A percentile compares a stretch with the other conserved stretches of the same genome.
phyloP scores from a whole-genome alignment of 345 rosid genomes.

The Crucihimalaya himalaica region DNA sequence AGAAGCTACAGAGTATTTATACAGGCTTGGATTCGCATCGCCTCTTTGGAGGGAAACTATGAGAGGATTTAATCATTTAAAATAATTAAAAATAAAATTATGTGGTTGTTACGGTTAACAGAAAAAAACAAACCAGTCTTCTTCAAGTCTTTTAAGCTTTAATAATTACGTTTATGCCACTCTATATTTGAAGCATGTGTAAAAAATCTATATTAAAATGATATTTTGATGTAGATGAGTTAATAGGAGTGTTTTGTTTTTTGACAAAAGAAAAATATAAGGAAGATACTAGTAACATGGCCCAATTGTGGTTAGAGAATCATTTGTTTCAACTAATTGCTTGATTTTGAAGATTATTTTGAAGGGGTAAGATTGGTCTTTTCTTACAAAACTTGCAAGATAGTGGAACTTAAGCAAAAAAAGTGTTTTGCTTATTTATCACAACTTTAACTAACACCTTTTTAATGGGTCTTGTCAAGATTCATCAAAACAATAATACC shows the following conservation, averaged over 20 bases:
- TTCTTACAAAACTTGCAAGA: conserved; percentile 27
- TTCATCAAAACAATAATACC: conserved; percentile 19
- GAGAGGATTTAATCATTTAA: background rate
- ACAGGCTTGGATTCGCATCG: conserved; percentile 1
- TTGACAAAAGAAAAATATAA: too few species aligned
- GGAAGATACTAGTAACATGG: conserved; percentile 32
- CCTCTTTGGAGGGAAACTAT: conserved; percentile 38
- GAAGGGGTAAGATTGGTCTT: conserved; percentile 31
- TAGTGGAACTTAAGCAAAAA: conserved; percentile 2
- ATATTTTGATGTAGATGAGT: conserved; percentile 1
- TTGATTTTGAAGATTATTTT: conserved; percentile 39
- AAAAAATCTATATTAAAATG: background rate
- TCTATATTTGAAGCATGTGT: background rate
- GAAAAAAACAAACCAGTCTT: conserved; percentile 10
- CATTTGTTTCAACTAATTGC: conserved; percentile 46
- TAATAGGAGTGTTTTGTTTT: background rate
- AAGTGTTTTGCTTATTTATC: conserved; percentile 33
- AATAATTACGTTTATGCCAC: conserved; percentile 25
- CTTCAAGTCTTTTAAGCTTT: background rate
- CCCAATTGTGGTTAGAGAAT: conserved; percentile 40
- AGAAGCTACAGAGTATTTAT: conserved; percentile 31
- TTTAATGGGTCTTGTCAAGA: conserved; percentile 34
- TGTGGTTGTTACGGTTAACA: conserved; percentile 29
- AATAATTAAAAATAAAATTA: background rate
- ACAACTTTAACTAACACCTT: conserved; percentile 36